Evolutionary conservation across 2,329 filamentous ascomycete species (phyloP).

Genomic region (Fusarium xyrophilum): DNA sequence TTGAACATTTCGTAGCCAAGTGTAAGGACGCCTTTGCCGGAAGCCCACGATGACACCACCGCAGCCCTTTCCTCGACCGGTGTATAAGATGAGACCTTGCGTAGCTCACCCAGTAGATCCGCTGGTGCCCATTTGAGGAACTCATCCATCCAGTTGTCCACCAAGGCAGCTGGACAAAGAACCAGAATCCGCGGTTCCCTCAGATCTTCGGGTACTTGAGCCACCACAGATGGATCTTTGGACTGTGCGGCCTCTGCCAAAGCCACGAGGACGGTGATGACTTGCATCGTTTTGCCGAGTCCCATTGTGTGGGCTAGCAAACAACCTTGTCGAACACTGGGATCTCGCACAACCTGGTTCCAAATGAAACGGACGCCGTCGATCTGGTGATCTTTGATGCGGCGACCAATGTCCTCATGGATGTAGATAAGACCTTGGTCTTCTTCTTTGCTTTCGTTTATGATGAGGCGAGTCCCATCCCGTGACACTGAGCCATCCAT

Average conservation of each 20-base stretch:
- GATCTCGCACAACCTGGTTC: constrained; percentile 75
- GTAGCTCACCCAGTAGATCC: constrained; percentile 61
- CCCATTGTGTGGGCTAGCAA: constrained; percentile 91
- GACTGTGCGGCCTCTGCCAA: constrained; percentile 72
- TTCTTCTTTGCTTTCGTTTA: constrained; percentile 71
- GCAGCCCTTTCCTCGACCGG: constrained; percentile 49
- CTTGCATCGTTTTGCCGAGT: constrained; percentile 90
- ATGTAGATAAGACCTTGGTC: constrained; percentile 69
- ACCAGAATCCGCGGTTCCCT: constrained; percentile 71
- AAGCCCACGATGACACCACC: constrained; percentile 65
- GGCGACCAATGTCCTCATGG: constrained; percentile 65
- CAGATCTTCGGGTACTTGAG: constrained; percentile 73
- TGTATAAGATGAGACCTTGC: constrained; percentile 58
- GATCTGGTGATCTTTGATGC: constrained; percentile 82
- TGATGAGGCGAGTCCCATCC: constrained; percentile 61
- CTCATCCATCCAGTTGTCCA: constrained; percentile 86
- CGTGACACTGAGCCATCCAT: constrained; percentile 51
- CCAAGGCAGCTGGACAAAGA: constrained; percentile 75
- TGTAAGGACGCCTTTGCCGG: constrained; percentile 74
- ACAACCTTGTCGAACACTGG: constrained; percentile 71
- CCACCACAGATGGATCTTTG: constrained; percentile 58
- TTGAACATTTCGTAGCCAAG: constrained; percentile 76
- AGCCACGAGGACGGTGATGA: constrained; percentile 81
- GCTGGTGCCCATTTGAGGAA: constrained; percentile 71
- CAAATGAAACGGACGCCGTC: constrained; percentile 86